A percentile compares a stretch with the other conserved stretches of the same genome.
Evolutionary conservation across 2,329 filamentous ascomycete genomes (phyloP).

Genomic region (Apiospora kogelbergensis): DNA sequence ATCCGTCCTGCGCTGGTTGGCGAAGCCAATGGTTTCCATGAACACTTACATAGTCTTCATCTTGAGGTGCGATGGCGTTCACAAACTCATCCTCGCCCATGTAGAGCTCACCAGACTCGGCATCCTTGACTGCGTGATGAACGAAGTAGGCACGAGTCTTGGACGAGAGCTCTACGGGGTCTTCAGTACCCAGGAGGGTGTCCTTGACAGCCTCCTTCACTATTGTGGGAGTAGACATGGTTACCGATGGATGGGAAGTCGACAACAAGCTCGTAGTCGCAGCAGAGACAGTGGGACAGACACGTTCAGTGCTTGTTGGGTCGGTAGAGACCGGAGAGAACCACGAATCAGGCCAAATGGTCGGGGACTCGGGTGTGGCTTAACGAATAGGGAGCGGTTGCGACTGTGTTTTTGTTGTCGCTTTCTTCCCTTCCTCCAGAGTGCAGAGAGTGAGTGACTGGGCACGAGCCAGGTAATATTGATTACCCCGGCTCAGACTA

Average conservation of each 20-base stretch:
- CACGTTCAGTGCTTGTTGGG: conserved; percentile 3
- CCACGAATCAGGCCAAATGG: conserved; percentile 1
- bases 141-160: conserved; percentile 77
- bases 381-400: conserved; percentile 6
- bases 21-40: conserved; percentile 3
- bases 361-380: neutral
- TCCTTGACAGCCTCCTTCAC: conserved; percentile 77
- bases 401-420: neutral
- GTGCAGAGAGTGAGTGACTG: neutral
- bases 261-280: neutral
- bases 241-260: conserved; percentile 15
- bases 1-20: neutral
- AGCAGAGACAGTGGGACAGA: neutral
- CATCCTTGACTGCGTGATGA: conserved; percentile 73
- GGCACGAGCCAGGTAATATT: conserved; percentile 4
- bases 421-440: neutral
- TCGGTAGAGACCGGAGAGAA: neutral
- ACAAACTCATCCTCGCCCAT: conserved; percentile 89
- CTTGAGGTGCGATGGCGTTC: conserved; percentile 79
- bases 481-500: neutral
- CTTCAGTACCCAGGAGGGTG: conserved; percentile 66
- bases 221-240: conserved; percentile 44
- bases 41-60: conserved; percentile 84
- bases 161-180: conserved; percentile 64
- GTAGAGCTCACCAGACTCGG: conserved; percentile 72